Percentiles rank a stretch among this genome's conserved stretches.
Conservation (phyloP, 768 basidiomycete genomes). For the Termitomyces sp. region DNA sequence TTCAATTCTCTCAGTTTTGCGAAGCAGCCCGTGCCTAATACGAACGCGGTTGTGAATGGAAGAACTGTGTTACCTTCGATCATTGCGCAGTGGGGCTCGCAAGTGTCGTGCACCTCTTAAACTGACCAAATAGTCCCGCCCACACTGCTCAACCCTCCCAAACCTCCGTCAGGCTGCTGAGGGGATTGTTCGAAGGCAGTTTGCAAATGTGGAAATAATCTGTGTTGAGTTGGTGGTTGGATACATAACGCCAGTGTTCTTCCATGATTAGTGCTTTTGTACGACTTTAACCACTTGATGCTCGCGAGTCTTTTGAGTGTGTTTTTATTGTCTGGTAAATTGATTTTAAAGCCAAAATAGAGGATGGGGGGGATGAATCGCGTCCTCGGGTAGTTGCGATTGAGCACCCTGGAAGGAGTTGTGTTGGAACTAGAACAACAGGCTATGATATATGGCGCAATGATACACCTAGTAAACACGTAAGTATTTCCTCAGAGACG, state of each 20-base stretch:
- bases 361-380: too few species aligned
- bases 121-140: constrained; percentile 12
- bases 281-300: neutral
- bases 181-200: neutral
- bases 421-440: too few species aligned
- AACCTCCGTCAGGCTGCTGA: constrained; percentile 7
- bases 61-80: constrained; percentile 18
- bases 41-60: constrained; percentile 19
- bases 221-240: neutral
- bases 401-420: too few species aligned
- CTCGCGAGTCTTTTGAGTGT: too few species aligned
- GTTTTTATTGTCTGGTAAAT: too few species aligned
- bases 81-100: constrained; percentile 17
- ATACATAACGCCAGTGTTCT: neutral
- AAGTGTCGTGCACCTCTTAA: constrained; percentile 12
- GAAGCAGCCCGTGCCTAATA: constrained; percentile 21
- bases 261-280: neutral
- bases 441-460: too few species aligned
- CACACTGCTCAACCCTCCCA: neutral
- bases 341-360: too few species aligned
- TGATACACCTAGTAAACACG: too few species aligned
- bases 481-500: too few species aligned
- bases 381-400: too few species aligned
- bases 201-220: too few species aligned
- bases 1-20: constrained; percentile 14